Percentiles rank a stretch among this genome's conserved stretches.
phyloP scores from a whole-genome alignment of 2,329 filamentous ascomycete species.

The Aspergillus ruber region DNA sequence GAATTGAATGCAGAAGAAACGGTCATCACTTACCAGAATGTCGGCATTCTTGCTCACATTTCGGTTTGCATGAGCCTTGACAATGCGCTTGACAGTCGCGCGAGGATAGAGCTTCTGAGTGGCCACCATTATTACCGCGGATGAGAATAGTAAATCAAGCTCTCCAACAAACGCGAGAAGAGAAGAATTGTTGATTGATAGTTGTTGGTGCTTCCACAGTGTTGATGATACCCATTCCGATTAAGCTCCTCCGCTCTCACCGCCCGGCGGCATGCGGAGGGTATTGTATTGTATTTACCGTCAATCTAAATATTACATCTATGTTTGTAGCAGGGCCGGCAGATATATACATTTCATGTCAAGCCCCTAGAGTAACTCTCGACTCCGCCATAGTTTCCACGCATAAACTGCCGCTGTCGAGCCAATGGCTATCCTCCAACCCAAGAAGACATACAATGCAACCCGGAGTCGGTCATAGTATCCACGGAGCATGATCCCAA shows the following conservation, averaged over 20 bases:
- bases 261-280: neutral
- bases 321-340: neutral
- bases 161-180: neutral
- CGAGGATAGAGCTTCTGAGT: slow-evolving; percentile 75
- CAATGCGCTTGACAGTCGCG: slow-evolving; percentile 76
- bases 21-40: slow-evolving; percentile 57
- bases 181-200: neutral
- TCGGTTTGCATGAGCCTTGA: slow-evolving; percentile 80
- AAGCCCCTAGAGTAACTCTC: slow-evolving; percentile 1
- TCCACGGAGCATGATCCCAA: slow-evolving; percentile 38
- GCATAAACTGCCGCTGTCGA: slow-evolving; percentile 22
- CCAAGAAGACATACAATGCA: slow-evolving; percentile 35
- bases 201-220: neutral
- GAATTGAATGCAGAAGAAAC: neutral
- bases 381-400: slow-evolving; percentile 23
- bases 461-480: slow-evolving; percentile 36
- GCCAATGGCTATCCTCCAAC: slow-evolving; percentile 30
- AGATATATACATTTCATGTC: neutral
- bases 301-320: neutral
- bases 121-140: slow-evolving; percentile 46
- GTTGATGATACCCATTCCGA: neutral
- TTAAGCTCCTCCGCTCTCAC: neutral
- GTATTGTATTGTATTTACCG: neutral
- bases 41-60: slow-evolving; percentile 80
- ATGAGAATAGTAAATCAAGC: neutral